These are phyloP conservation scores for Gloeopeniophorella convolvens DNA, from an alignment of 768 basidiomycete genomes.

Conservation along the genomic window DNA sequence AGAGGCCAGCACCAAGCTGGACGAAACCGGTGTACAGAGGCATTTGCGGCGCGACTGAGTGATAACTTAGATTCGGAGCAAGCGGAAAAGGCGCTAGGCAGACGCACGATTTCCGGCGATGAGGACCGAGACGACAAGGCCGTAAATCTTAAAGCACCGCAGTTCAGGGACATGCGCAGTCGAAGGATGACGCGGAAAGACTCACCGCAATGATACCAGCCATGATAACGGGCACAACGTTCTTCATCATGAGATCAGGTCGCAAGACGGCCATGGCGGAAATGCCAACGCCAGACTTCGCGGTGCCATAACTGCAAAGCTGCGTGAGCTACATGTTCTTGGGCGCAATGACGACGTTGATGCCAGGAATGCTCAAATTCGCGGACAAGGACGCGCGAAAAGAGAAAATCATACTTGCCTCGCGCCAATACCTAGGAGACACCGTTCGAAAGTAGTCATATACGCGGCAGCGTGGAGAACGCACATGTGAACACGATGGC, in stretches of 20 bases:
- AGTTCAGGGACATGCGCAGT: background rate
- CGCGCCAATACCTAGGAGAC: slow-evolving; percentile 68
- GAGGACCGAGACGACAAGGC: slow-evolving; percentile 95
- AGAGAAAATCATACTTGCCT: slow-evolving; percentile 42
- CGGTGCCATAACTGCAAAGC: slow-evolving; percentile 85
- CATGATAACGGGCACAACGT: slow-evolving; percentile 90
- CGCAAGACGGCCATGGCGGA: slow-evolving; percentile 92
- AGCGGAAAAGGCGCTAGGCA: slow-evolving; percentile 30
- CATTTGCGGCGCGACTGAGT: slow-evolving; percentile 9
- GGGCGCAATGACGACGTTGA: background rate
- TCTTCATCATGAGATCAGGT: slow-evolving; percentile 90
- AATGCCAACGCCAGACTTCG: slow-evolving; percentile 97
- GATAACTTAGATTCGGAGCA: background rate
- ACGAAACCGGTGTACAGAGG: slow-evolving; percentile 88
- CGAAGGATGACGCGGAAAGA: slow-evolving; percentile 70
- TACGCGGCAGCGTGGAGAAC: slow-evolving; percentile 25
- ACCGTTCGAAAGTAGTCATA: background rate
- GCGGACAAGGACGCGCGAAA: background rate
- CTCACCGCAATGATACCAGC: slow-evolving; percentile 99
- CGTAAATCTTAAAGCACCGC: slow-evolving; percentile 81
- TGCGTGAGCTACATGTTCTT: background rate
- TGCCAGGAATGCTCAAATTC: background rate
- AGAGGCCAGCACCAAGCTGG: slow-evolving; percentile 89
- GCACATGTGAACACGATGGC: slow-evolving; percentile 97
- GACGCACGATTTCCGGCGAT: slow-evolving; percentile 77